Conservation (phyloP, 805 yeast genomes). For the Ogataea trehalophila region DNA sequence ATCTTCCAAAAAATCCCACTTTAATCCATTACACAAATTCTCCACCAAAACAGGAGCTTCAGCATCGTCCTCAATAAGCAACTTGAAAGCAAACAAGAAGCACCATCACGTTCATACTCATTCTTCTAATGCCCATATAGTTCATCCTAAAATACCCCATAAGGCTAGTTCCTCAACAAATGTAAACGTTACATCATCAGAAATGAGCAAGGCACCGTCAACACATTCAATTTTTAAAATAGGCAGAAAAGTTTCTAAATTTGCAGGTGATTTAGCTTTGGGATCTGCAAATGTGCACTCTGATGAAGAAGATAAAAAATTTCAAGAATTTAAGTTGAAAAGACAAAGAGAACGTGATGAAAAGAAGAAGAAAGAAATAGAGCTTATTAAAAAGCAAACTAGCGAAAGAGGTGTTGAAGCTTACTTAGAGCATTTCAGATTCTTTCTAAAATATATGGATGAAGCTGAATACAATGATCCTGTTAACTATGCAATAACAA, state of each 20-base stretch:
- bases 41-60: not conserved
- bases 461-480: constrained; percentile 30
- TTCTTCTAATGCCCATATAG: not conserved
- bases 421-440: constrained; percentile 27
- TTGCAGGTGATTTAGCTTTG: constrained; percentile 31
- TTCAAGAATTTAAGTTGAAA: constrained; percentile 11
- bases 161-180: not conserved
- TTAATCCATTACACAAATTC: constrained; percentile 6
- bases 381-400: constrained; percentile 10
- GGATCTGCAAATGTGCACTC: constrained; percentile 18
- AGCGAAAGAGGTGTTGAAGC: constrained; percentile 19
- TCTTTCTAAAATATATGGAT: constrained; percentile 29
- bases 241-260: constrained; percentile 24
- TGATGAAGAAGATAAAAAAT: constrained; percentile 14
- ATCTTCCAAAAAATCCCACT: constrained; percentile 3
- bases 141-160: not conserved
- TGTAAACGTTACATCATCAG: not conserved
- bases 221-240: constrained; percentile 15
- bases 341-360: constrained; percentile 8
- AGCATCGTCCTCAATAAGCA: not conserved
- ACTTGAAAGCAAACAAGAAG: not conserved
- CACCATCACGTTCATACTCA: not conserved
- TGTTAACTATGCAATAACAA: constrained; percentile 26
- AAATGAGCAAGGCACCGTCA: constrained; percentile 11
- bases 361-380: constrained; percentile 10